Conservation (phyloP, 75 land plant species). For the Picea glauca region DNA sequence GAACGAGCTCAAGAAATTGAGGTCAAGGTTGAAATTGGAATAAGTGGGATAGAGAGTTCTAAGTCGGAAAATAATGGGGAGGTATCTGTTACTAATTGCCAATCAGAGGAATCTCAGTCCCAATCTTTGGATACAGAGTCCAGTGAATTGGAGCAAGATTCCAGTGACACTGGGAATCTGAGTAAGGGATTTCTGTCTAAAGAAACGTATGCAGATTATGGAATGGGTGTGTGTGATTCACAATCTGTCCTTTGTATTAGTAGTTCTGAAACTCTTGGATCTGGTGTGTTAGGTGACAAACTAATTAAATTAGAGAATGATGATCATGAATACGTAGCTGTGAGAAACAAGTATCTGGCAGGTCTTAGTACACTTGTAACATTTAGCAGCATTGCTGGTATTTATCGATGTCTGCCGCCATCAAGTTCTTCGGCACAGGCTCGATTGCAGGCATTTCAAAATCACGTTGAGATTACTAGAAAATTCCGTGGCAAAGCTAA, state of each 20-base stretch:
- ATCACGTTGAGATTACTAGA: slow-evolving; percentile 19
- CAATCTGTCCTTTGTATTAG: not conserved
- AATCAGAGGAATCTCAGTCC: not conserved
- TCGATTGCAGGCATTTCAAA: slow-evolving; percentile 27
- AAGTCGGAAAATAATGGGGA: slow-evolving; percentile 1
- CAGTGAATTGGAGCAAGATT: slow-evolving; percentile 11
- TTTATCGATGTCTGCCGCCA: slow-evolving; percentile 10
- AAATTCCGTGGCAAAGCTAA: slow-evolving; percentile 46
- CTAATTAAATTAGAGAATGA: slow-evolving; percentile 14
- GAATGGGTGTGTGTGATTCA: not conserved
- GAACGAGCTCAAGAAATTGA: not conserved
- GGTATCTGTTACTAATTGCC: not conserved
- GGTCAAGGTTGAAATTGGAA: slow-evolving; percentile 6
- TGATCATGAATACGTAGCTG: slow-evolving; percentile 11
- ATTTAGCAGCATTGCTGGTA: slow-evolving; percentile 12
- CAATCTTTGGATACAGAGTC: not conserved
- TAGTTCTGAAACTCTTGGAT: not conserved
- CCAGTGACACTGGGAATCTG: slow-evolving; percentile 2
- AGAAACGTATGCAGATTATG: not conserved
- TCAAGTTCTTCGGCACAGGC: slow-evolving; percentile 19
- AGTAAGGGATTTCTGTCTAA: not conserved
- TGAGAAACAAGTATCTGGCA: slow-evolving; percentile 19
- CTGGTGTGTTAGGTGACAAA: slow-evolving; percentile 13
- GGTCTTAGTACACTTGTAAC: slow-evolving; percentile 16
- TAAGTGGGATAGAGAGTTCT: slow-evolving; percentile 3